phyloP scores from a whole-genome alignment of 2,329 filamentous ascomycete genomes.

The Trichoderma simmonsii region DNA sequence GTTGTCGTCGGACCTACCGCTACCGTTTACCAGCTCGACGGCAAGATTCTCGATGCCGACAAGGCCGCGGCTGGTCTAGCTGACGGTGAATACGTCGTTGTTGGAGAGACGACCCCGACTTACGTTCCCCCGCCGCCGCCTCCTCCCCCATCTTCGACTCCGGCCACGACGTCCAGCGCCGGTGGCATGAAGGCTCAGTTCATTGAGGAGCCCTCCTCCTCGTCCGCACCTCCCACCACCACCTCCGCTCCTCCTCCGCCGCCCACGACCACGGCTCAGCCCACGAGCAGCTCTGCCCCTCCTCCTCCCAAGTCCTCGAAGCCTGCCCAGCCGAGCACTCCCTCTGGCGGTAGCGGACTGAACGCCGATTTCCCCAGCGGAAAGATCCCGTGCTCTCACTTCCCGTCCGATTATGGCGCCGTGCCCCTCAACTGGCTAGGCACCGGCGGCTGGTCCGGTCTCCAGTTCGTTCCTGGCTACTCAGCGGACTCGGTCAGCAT shows the following conservation, averaged over 20 bases:
- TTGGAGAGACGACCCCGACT: slow-evolving; percentile 56
- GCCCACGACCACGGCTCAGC: slow-evolving; percentile 19
- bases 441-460: slow-evolving; percentile 72
- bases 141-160: slow-evolving; percentile 29
- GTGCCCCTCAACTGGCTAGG: slow-evolving; percentile 65
- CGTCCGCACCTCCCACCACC: slow-evolving; percentile 29
- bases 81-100: slow-evolving; percentile 66
- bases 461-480: slow-evolving; percentile 63
- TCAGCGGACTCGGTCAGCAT: slow-evolving; percentile 52
- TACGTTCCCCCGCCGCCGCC: slow-evolving; percentile 45
- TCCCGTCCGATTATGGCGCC: slow-evolving; percentile 81
- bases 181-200: slow-evolving; percentile 45
- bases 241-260: slow-evolving; percentile 21
- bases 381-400: slow-evolving; percentile 64
- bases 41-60: slow-evolving; percentile 55
- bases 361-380: slow-evolving; percentile 72
- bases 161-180: slow-evolving; percentile 28
- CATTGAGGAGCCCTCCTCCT: slow-evolving; percentile 37
- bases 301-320: slow-evolving; percentile 15
- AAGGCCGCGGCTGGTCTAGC: slow-evolving; percentile 70
- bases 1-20: slow-evolving; percentile 60
- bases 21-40: slow-evolving; percentile 70
- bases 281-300: slow-evolving; percentile 29
- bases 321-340: not conserved
- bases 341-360: slow-evolving; percentile 47